Base-by-base conservation (phyloP, 768 basidiomycete genomes). In the Termitomyces sp. region DNA sequence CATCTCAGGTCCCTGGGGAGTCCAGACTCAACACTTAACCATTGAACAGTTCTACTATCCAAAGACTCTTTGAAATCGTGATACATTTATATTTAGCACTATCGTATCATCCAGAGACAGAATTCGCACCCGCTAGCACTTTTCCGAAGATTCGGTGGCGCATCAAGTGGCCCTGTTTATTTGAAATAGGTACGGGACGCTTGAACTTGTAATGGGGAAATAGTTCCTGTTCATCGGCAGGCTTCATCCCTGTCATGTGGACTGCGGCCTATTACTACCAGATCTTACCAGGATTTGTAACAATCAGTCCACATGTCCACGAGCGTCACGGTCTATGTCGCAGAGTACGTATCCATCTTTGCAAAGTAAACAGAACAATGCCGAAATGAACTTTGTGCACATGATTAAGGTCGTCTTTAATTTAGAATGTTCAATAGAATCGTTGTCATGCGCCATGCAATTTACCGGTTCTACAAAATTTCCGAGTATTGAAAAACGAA, bases 101-200 rank as follows among this genome's bases (percentile, higher is more conserved):
- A 34, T 50, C n/a, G 25, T n/a, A 27, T 50, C 17, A 30, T 23
- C 34, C 14, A 23, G 34, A 19, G 51, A 39, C 5, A 55, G 30
- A 37, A 12, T 40, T 40, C 35, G 28, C 28, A 28, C 48, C 12
- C 32, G 42, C 30, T 7, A 17, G 11, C 19, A 30, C 14, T 41
- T 14, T 7, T 5, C 17, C 35, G 37, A 34, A 19, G 32, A 32
- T 41, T 35, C 48, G 21, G 55, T 61, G 60, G 60, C 55, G 60
- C 57, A 58, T 35, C 25, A 49, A 56, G 7, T 30, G n/a, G 14
- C 39, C 23, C 6, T 55, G 16, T 53, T 30, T 35, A 57, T 54
- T 35, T 4, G 6, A n/a, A 9, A 21, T 28, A 54, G 47, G 42
- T 21, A 23, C 39, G 16, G 39, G 52, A 34, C 21, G 30, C 19